Evolutionary conservation across 2,329 filamentous ascomycete species (phyloP).

Genomic region (Fusarium praegraminearum): DNA sequence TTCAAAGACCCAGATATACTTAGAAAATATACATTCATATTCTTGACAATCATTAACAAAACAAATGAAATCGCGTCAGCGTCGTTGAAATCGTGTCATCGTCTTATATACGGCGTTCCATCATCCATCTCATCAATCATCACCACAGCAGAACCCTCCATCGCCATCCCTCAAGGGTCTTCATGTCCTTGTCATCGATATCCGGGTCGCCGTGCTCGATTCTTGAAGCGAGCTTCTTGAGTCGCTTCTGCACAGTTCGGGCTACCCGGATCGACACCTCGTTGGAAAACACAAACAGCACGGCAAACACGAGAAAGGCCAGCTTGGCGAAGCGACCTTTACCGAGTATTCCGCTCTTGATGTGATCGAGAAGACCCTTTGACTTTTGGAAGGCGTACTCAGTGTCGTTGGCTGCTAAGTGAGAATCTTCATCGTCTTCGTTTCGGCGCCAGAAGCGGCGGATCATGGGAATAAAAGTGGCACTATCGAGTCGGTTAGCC

Average conservation of each 20-base stretch:
- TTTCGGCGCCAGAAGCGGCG: constrained; percentile 64
- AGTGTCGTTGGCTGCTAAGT: constrained; percentile 61
- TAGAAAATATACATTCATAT: constrained; percentile 10
- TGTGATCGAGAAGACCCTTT: constrained; percentile 62
- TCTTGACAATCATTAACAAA: constrained; percentile 10
- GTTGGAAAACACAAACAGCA: constrained; percentile 69
- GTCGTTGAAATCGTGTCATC: constrained; percentile 51
- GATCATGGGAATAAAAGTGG: constrained; percentile 64
- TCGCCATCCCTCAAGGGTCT: constrained; percentile 65
- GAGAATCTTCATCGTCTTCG: constrained; percentile 53
- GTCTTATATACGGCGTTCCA: constrained; percentile 43
- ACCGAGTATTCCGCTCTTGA: constrained; percentile 60
- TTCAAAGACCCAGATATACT: background rate
- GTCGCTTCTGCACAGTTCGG: constrained; percentile 62
- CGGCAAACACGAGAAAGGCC: constrained; percentile 67
- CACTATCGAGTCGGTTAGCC: constrained; percentile 51
- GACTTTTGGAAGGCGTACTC: constrained; percentile 68
- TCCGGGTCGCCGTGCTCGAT: constrained; percentile 62
- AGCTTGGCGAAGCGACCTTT: constrained; percentile 61
- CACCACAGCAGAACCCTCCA: constrained; percentile 66
- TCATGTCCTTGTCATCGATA: constrained; percentile 62
- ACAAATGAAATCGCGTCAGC: constrained; percentile 40
- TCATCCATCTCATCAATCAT: constrained; percentile 7
- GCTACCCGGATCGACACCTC: constrained; percentile 68
- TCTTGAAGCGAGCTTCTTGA: constrained; percentile 61